Percentiles rank a stretch among this genome's conserved stretches.
phyloP scores from a whole-genome alignment of 139 green algal species.

The Closterium sp. region DNA sequence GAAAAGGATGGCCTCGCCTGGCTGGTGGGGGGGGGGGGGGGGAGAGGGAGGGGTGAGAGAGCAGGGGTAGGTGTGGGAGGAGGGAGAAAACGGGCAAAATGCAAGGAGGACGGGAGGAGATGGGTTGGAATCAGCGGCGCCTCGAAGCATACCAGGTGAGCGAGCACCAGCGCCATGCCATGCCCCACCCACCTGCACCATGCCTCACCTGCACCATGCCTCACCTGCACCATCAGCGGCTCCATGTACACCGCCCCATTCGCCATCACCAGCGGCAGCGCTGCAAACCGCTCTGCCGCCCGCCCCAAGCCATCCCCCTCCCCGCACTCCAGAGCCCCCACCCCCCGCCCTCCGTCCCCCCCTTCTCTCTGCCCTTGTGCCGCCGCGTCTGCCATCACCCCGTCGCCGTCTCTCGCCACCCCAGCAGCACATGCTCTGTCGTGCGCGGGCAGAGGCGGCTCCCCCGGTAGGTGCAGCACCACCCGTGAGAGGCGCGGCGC shows the following conservation, averaged over 20 bases:
- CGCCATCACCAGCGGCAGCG: not conserved
- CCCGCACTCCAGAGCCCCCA: not conserved
- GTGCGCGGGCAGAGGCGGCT: not conserved
- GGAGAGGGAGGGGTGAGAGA: no score
- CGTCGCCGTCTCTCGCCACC: no score
- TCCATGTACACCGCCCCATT: not conserved
- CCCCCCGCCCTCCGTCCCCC: not conserved
- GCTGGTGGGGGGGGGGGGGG: not conserved
- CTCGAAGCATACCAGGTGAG: no score
- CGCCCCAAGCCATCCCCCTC: not conserved
- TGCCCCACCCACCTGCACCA: no score
- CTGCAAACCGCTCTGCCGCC: not conserved
- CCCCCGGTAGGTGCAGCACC: not conserved
- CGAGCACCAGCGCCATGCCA: no score
- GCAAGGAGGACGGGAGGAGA: no score
- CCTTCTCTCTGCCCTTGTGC: no score
- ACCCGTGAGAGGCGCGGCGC: not conserved
- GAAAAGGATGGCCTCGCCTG: slow-evolving; percentile 37
- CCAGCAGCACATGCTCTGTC: no score
- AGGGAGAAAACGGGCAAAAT: no score
- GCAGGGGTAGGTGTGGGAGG: not conserved
- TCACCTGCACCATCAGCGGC: not conserved
- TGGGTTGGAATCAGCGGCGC: no score
- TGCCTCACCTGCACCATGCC: not conserved
- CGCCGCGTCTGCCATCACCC: no score